Evolutionary conservation across 208 protist genomes (phyloP).

Genomic region (Tritrichomonas foetus): DNA sequence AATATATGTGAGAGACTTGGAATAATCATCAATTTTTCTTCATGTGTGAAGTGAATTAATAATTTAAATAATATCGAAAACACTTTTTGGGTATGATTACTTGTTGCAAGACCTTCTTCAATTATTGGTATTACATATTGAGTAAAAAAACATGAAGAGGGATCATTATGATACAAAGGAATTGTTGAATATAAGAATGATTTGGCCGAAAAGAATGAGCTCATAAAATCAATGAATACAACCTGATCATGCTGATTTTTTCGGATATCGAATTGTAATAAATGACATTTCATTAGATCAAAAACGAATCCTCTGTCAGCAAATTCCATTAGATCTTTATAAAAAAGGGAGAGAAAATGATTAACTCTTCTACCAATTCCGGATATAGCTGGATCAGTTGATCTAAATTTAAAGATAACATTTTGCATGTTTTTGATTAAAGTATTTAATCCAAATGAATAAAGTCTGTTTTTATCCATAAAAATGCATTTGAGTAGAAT

Average conservation of each 20-base stretch:
- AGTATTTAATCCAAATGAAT: too few relatives aligned
- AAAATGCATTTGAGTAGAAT: too few relatives aligned
- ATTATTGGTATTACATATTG: neutral
- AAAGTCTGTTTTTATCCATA: too few relatives aligned
- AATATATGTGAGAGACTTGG: too few relatives aligned
- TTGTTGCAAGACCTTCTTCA: neutral
- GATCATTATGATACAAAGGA: neutral
- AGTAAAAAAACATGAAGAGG: neutral
- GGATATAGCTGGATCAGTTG: too few relatives aligned
- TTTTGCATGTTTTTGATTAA: too few relatives aligned
- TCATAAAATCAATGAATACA: neutral
- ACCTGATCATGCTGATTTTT: neutral
- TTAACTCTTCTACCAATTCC: neutral
- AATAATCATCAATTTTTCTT: too few relatives aligned
- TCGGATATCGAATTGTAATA: neutral
- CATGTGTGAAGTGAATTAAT: too few relatives aligned
- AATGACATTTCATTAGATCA: neutral
- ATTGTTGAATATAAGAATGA: neutral
- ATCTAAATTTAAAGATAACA: too few relatives aligned
- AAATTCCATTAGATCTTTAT: slow-evolving; percentile 8
- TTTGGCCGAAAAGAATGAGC: neutral
- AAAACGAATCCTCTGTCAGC: neutral
- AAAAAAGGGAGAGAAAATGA: neutral
- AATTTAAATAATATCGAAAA: too few relatives aligned
- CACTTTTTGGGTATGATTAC: too few relatives aligned